Evolutionary conservation across 805 yeast species (phyloP), one percentile per base, ranked within the genome.

Genomic region (Metschnikowia reukaufii): DNA sequence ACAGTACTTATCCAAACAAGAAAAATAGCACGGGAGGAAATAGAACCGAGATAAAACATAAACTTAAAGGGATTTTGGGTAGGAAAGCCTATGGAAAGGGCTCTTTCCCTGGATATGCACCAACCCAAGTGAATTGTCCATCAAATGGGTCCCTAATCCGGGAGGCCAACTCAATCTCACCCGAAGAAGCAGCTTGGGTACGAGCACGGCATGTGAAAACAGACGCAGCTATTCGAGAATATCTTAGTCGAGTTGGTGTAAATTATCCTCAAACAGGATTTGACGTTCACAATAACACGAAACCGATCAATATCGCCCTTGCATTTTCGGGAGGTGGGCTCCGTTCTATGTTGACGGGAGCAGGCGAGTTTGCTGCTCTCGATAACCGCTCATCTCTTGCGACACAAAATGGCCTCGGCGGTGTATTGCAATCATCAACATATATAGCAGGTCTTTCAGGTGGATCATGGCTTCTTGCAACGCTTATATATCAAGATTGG

Each of bases 371-470:
- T 4, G 55, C 59, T 1, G 59, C 59, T 2, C 49, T 56, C 36
- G 59, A 56, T 19, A 54, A 48, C 35, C 45, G 59, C 4, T 46
- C 55, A 10, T 17, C 36, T 7, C 38, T 31, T 12, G 55, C 54
- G n/a, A 18, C 32, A 1, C 71, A 74, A 4, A 61, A 67, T 31
- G 53, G 86, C 12, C 63, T 88, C 35, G 91, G 92, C 29, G 95
- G 96, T 4, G 65, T 89, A 19, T 66, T 88, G 31, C 89, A 86
- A 57, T 68, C 86, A 5, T 61, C 88, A 1, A 78, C 86, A 10
- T 89, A 90, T 60, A 64, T 89, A 4, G 68, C 88, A 4, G 96
- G 92, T 7, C 75, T 88, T 31, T 83, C 91, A 13, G 96, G 96
- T 27, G 96, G 96, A 21, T 77, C 86, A 12, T 88, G 96, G 96